A percentile compares a stretch with the other conserved stretches of the same genome.
These are phyloP conservation scores for Sphagnum contortum DNA, from an alignment of 225 moss, liverwort and hornwort genomes.

Conservation along the genomic window DNA sequence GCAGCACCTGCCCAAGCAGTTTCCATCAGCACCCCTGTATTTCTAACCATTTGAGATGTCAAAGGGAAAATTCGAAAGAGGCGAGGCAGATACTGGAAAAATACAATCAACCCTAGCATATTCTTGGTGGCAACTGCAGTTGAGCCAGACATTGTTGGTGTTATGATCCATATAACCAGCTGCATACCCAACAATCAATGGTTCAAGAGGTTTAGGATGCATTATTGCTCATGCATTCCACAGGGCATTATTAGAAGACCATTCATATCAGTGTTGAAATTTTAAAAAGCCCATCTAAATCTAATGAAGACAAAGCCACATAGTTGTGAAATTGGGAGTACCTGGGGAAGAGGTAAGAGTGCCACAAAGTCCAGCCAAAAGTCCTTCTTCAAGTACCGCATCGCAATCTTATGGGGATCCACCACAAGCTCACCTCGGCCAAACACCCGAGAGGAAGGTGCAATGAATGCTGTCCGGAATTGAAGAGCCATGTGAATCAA, in stretches of 20 bases:
- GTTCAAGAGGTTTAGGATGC: not conserved
- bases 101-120: constrained; percentile 39
- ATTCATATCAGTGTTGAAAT: no score
- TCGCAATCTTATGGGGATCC: constrained; percentile 22
- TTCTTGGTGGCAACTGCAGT: constrained; percentile 50
- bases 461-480: constrained; percentile 42
- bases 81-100: constrained; percentile 44
- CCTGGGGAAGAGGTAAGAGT: constrained; percentile 44
- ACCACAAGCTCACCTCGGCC: constrained; percentile 49
- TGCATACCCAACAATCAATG: constrained; percentile 7
- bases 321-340: not conserved
- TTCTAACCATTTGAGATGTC: constrained; percentile 44
- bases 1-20: constrained; percentile 95
- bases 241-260: no score
- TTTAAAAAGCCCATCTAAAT: no score
- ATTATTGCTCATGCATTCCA: no score
- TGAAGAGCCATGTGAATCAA: constrained; percentile 73
- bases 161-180: constrained; percentile 47
- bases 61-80: constrained; percentile 33
- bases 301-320: no score
- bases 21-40: constrained; percentile 76
- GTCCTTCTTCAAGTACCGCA: constrained; percentile 32
- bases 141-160: constrained; percentile 25
- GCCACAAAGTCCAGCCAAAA: constrained; percentile 45
- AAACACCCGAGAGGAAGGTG: constrained; percentile 44